Evolutionary conservation across 2,329 filamentous ascomycete species (phyloP), one percentile per base, ranked within the genome.

Genomic region (Colletotrichum brevisporum): DNA sequence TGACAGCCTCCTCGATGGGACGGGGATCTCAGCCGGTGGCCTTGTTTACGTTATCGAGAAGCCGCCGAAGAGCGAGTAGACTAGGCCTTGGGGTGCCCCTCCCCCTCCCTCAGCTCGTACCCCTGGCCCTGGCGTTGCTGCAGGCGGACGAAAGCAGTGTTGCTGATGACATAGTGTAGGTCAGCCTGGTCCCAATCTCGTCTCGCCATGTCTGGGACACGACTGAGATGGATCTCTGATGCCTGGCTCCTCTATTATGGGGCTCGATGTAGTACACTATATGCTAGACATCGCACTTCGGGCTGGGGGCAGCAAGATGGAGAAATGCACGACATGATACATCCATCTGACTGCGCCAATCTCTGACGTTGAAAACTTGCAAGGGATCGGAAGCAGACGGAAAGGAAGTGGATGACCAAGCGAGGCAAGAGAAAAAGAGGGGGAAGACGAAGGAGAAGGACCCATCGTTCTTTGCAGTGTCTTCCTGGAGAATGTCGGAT

Each of bases 311-410:
- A 26, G 61, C 52, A 39, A 53, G 62, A 60, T 60, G 55, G 61
- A 65, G 66, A 54, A 48, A 66, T 39, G 62, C 67, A 69, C 62
- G 51, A 69, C 67, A 69, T 69, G 55, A 48, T 52, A 57, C 63
- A 48, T 39, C 36, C 21, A 48, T 39, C 36, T 31, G 41, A 62
- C 21, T 45, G 24, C 50, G 62, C 55, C 21, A 51, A 53, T 54
- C 50, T 65, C 31, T 27, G 61, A 59, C 45, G 45, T 31, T 61
- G 24, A 13, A 13, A 21, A 41, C 8, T 43, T 59, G 50, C 66
- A 36, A 47, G n/a, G 21, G 12, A 56, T 43, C 56, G 51, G 18
- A 56, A 55, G n/a, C 13, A 24, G 47, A 50, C n/a, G 12, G 16
- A 21, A 50, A 50, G 21, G 18, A 6, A 21, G 16, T 27, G 50